These are phyloP conservation scores for Ceratopteris richardii DNA, from an alignment of 75 land plant genomes.

Conservation along the genomic window DNA sequence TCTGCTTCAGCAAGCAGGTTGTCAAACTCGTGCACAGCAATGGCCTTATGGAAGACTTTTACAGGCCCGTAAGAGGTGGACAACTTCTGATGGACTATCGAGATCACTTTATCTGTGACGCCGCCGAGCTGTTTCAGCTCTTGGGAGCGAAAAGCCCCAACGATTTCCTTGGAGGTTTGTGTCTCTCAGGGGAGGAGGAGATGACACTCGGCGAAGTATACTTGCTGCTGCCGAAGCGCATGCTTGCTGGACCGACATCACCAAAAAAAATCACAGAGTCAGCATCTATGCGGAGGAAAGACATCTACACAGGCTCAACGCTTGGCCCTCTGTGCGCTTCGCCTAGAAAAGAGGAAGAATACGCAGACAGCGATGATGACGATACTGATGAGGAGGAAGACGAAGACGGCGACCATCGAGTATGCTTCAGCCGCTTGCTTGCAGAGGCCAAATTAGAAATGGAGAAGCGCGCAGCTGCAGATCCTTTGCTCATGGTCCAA, in stretches of 20 bases:
- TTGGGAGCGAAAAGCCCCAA: neutral
- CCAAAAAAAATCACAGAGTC: neutral
- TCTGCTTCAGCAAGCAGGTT: neutral
- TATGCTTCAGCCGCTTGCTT: neutral
- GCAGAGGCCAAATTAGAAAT: neutral
- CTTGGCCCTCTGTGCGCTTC: no score
- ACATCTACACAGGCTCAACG: neutral
- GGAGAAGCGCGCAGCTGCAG: conserved; percentile 1
- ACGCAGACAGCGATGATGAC: neutral
- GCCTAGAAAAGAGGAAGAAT: no score
- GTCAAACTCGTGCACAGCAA: conserved; percentile 11
- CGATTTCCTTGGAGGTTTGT: no score
- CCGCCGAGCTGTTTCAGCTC: neutral
- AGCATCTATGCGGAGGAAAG: neutral
- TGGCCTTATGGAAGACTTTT: conserved; percentile 9
- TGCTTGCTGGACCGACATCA: neutral
- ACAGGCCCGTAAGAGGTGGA: conserved; percentile 7
- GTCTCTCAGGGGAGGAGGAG: neutral
- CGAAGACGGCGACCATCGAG: neutral
- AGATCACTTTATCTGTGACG: conserved; percentile 12
- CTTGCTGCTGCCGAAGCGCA: neutral
- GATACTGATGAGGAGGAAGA: neutral
- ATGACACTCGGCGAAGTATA: conserved; percentile 1
- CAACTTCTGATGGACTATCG: conserved; percentile 8
- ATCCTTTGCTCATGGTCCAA: neutral